Evolutionary conservation across 148 eudicot genomes (phyloP), one percentile per base, ranked within the genome.

Genomic region (Nepenthes mirabilis): DNA sequence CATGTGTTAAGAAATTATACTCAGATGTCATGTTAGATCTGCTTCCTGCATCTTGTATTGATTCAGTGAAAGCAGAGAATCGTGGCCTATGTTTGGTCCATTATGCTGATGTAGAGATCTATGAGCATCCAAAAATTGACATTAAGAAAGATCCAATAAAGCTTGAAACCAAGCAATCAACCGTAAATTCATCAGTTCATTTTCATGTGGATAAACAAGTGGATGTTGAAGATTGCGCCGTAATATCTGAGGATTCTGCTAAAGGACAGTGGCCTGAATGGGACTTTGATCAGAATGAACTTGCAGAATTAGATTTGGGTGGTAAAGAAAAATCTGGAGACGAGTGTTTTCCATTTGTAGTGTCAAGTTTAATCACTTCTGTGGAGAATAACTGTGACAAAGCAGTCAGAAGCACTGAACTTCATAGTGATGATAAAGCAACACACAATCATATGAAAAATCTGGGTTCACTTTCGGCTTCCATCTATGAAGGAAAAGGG

Each of bases 1-100:
- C 72, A 36, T 78, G 72, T 75, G 86, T 90, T 60, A 84, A 90
- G 79, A 87, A 81, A 68, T 82, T 90, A 75, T 90, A 72, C 55
- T 63, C 97, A 57, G 95, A 84, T 33, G 84, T 90, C 48, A 62
- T 82, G 78, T 71, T 82, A 63, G 97, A 90, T 80, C 62, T 89
- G 67, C 68, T 70, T 59, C 74, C 79, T 58, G 73, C 71, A 47
- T 68, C 79, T 12, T 72, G 74, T 40, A 43, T 62, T 13, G 88
- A 80, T 77, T 70, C 81, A 36, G 55, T 69, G 57, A 75, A 84
- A 74, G 68, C 69, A 47, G 77, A 81, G 63, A 65, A 75, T 47
- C 62, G 61, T 56, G 71, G 65, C 65, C 58, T 71, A 64, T 67
- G 74, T 62, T 58, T 71, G 33, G 70, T 67, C 37, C 75, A 69